A percentile compares a stretch with the other conserved stretches of the same genome.
These are phyloP conservation scores for Rhizopogon parksii DNA, from an alignment of 1,284 basidiomycete species.

Conservation along the genomic window DNA sequence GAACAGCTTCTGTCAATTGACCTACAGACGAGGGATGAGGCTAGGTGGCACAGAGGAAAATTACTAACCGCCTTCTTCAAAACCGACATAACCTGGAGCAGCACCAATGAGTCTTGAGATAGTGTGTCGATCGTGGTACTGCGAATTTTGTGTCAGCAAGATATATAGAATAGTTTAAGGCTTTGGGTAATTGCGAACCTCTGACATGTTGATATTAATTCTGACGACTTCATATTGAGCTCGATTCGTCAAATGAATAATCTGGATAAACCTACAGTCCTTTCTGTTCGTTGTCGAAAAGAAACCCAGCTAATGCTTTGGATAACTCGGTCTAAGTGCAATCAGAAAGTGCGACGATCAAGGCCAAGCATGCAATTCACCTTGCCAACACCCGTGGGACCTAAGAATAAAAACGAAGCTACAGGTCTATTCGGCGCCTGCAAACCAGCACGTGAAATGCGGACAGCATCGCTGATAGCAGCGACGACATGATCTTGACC, in stretches of 20 bases:
- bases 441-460: slow-evolving; percentile 85
- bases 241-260: neutral
- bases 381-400: slow-evolving; percentile 83
- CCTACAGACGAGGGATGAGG: slow-evolving; percentile 31
- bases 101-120: slow-evolving; percentile 88
- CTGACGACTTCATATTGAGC: slow-evolving; percentile 28
- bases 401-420: slow-evolving; percentile 88
- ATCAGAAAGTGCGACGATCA: neutral
- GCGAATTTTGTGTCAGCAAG: neutral
- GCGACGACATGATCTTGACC: slow-evolving; percentile 83
- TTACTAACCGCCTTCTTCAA: slow-evolving; percentile 74
- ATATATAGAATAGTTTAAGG: neutral
- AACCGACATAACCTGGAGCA: slow-evolving; percentile 89
- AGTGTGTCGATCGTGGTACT: slow-evolving; percentile 86
- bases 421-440: slow-evolving; percentile 84
- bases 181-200: slow-evolving; percentile 28
- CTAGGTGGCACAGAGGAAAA: neutral
- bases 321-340: slow-evolving; percentile 65
- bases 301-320: slow-evolving; percentile 79
- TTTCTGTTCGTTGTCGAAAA: slow-evolving; percentile 83
- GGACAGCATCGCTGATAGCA: slow-evolving; percentile 81
- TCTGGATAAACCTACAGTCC: slow-evolving; percentile 53
- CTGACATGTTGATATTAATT: slow-evolving; percentile 89
- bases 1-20: slow-evolving; percentile 83
- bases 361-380: slow-evolving; percentile 25